Conservation (phyloP, 2,329 filamentous ascomycete species). For the Diaporthe vexans region DNA sequence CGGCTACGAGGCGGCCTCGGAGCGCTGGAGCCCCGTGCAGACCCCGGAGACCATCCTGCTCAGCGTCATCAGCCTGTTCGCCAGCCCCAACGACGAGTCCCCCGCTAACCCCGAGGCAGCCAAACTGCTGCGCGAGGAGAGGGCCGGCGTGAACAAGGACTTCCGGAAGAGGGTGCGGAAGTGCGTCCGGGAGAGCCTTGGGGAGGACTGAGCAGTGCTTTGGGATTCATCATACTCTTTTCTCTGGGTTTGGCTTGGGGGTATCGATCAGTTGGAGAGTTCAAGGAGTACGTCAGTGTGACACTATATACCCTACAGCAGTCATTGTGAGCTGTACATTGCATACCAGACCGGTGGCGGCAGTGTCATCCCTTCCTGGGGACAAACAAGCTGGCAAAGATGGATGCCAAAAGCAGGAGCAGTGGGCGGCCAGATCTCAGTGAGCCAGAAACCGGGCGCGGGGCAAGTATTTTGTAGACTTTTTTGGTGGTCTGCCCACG, state of each 20-base stretch:
- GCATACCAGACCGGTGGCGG: slow-evolving; percentile 17
- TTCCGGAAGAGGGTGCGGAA: slow-evolving; percentile 84
- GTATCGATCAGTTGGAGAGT: background rate
- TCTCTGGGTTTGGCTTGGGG: background rate
- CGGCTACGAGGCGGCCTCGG: slow-evolving; percentile 90
- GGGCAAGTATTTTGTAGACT: slow-evolving; percentile 7
- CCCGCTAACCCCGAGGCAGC: slow-evolving; percentile 97
- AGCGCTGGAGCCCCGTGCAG: slow-evolving; percentile 96
- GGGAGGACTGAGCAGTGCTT: slow-evolving; percentile 69
- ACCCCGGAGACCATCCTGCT: slow-evolving; percentile 94
- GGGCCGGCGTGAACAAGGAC: slow-evolving; percentile 71
- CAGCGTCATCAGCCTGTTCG: slow-evolving; percentile 91
- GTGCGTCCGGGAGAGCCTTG: slow-evolving; percentile 85
- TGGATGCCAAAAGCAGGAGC: background rate
- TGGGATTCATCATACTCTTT: background rate
- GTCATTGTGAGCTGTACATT: slow-evolving; percentile 5
- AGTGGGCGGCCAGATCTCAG: background rate
- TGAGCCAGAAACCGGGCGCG: background rate
- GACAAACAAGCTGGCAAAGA: background rate
- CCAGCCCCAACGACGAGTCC: slow-evolving; percentile 94
- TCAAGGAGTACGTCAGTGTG: slow-evolving; percentile 11
- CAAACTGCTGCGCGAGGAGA: slow-evolving; percentile 86
- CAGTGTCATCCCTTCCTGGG: slow-evolving; percentile 5
- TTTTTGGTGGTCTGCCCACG: background rate
- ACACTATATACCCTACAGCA: slow-evolving; percentile 27